Evolutionary conservation across 164 flowering plant genomes (phyloP), one percentile per base, ranked within the genome.

Genomic region (Protea cynaroides): DNA sequence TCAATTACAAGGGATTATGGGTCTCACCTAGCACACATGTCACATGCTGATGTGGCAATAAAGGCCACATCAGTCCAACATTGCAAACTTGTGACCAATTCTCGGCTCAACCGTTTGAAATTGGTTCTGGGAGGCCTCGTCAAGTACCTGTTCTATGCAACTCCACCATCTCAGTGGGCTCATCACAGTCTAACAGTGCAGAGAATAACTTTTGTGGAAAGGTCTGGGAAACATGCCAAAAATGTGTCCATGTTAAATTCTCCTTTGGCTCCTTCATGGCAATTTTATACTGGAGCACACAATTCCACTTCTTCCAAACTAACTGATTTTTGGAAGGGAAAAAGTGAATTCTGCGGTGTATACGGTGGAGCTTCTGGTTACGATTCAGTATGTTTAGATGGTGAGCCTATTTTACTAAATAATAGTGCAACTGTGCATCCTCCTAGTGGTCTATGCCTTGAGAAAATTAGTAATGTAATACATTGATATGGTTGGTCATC

Each of bases 391-490:
- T 94, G 98, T 69, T 89, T 82, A 69, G 79, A 66, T 70, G 98
- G 98, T 40, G 78, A 69, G 55, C 85, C 89, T 43, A 86, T 85
- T 25, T 62, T 58, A 44, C 75, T 89, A 0, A 77, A 82, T 29
- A 64, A 58, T 56, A 75, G 75, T 13, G 74, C 13, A 56, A 46
- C 70, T n/a, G 77, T 77, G 24, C 65, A 38, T 37, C 79, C 84
- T 15, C 88, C 89, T 43, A 69, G 44, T 54, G 96, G 97, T 2
- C 54, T 89, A 62, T 94, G 98, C 79, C 76, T 90, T 59, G 95
- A 94, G 83, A 90, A 85, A 77, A 81, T 94, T 22, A 88, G 86
- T 7, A 89, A 87, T 77, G 95, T 67, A 87, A 56, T 94, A 80
- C 67, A 83, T 94, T 44, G 76, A 78, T 68, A 90, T 94, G 97